Conservation (phyloP, 352 stramenopile genomes). For the Discostella stelligera region DNA sequence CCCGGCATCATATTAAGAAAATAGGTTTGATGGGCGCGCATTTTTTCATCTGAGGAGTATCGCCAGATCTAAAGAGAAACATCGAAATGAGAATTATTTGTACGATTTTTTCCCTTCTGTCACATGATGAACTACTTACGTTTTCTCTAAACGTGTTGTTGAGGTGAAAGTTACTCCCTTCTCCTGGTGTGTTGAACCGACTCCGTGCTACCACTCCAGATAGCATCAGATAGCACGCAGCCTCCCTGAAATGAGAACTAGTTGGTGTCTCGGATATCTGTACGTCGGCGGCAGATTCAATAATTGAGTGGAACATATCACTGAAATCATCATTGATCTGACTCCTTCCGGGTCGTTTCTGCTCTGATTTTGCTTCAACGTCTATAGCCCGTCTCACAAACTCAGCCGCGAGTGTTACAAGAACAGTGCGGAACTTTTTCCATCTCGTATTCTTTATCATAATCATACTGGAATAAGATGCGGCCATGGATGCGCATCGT, state of each 20-base stretch:
- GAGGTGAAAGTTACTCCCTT: slow-evolving; percentile 25
- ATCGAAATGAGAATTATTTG: neutral
- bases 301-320: slow-evolving; percentile 28
- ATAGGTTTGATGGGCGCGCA: slow-evolving; percentile 30
- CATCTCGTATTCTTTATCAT: slow-evolving; percentile 40
- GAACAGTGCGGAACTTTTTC: slow-evolving; percentile 19
- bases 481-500: slow-evolving; percentile 16
- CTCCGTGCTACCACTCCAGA: slow-evolving; percentile 36
- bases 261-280: slow-evolving; percentile 1
- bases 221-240: slow-evolving; percentile 42
- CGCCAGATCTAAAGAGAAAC: slow-evolving; percentile 31
- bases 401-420: slow-evolving; percentile 12
- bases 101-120: neutral
- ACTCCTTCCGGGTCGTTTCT: neutral
- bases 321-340: slow-evolving; percentile 14
- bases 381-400: slow-evolving; percentile 20
- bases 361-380: slow-evolving; percentile 11
- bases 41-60: slow-evolving; percentile 39
- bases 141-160: slow-evolving; percentile 40
- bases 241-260: slow-evolving; percentile 39
- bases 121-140: slow-evolving; percentile 21
- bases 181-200: slow-evolving; percentile 11
- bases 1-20: slow-evolving; percentile 20
- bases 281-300: slow-evolving; percentile 20
- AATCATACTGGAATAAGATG: slow-evolving; percentile 11